Evolutionary conservation across 1,284 basidiomycete genomes (phyloP).

Genomic region (Ganoderma sinense): DNA sequence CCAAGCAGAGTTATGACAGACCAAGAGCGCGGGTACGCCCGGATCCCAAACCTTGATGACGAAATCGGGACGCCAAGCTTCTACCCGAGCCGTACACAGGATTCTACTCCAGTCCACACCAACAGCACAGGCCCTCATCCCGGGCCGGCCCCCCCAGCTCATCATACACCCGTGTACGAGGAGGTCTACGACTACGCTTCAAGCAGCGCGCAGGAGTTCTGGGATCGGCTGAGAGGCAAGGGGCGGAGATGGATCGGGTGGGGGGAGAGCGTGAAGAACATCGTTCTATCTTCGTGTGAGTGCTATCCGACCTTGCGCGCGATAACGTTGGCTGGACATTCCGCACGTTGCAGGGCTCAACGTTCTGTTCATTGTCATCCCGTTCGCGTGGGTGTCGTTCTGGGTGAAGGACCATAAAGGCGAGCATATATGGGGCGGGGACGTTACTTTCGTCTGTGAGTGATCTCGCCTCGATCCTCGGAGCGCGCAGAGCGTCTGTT

Average conservation of each 20-base stretch:
- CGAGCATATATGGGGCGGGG: constrained; percentile 25
- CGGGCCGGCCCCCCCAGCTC: not conserved
- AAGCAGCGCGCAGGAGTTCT: constrained; percentile 39
- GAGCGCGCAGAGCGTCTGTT: not conserved
- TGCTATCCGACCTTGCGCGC: constrained; percentile 31
- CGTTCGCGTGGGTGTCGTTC: constrained; percentile 69
- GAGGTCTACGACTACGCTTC: constrained; percentile 15
- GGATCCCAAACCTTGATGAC: constrained; percentile 12
- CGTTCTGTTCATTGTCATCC: constrained; percentile 55
- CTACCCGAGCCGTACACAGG: constrained; percentile 7
- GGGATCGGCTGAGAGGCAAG: constrained; percentile 58
- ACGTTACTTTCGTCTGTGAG: constrained; percentile 50
- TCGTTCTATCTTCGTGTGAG: constrained; percentile 60
- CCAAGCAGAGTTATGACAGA: constrained; percentile 22
- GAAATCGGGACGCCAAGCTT: constrained; percentile 15
- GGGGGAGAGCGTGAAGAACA: constrained; percentile 52
- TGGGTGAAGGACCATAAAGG: constrained; percentile 39
- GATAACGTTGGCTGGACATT: not conserved
- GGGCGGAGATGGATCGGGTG: constrained; percentile 56
- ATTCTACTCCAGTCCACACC: not conserved
- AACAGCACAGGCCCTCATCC: not conserved
- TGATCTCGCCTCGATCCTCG: constrained; percentile 10
- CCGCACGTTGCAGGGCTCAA: constrained; percentile 14
- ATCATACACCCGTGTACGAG: not conserved
- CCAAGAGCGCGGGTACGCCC: constrained; percentile 27